phyloP scores from a whole-genome alignment of 441 rosid species.

The Sinapis alba region DNA sequence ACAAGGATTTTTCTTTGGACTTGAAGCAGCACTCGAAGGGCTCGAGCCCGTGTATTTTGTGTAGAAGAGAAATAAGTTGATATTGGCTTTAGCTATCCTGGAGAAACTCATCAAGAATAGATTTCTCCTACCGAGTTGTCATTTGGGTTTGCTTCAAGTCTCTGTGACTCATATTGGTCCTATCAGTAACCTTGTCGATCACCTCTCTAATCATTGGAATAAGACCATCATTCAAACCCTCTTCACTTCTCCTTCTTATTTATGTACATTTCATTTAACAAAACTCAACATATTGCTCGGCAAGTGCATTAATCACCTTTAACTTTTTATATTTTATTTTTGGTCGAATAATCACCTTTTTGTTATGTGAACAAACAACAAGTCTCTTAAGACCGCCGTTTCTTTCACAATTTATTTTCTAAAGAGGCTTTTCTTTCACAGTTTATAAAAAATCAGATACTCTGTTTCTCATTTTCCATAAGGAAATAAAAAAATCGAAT shows the following conservation, averaged over 20 bases:
- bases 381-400: not conserved
- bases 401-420: not conserved
- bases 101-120: conserved; percentile 81
- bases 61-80: conserved; percentile 1
- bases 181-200: conserved; percentile 81
- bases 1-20: conserved; percentile 77
- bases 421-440: not conserved
- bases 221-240: conserved; percentile 81
- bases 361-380: conserved; percentile 19
- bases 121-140: not conserved
- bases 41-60: conserved; percentile 57
- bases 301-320: conserved; percentile 21
- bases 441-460: not conserved
- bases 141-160: conserved; percentile 39
- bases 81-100: conserved; percentile 62
- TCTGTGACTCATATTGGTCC: conserved; percentile 83
- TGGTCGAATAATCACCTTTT: no score
- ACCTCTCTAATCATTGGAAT: conserved; percentile 90
- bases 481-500: not conserved
- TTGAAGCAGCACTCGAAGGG: conserved; percentile 80
- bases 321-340: no score
- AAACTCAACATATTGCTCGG: not conserved
- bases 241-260: conserved; percentile 50
- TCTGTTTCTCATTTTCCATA: not conserved
- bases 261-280: not conserved